Conservation (phyloP, 257 asterid genomes). For the Nicotiana noctiflora region DNA sequence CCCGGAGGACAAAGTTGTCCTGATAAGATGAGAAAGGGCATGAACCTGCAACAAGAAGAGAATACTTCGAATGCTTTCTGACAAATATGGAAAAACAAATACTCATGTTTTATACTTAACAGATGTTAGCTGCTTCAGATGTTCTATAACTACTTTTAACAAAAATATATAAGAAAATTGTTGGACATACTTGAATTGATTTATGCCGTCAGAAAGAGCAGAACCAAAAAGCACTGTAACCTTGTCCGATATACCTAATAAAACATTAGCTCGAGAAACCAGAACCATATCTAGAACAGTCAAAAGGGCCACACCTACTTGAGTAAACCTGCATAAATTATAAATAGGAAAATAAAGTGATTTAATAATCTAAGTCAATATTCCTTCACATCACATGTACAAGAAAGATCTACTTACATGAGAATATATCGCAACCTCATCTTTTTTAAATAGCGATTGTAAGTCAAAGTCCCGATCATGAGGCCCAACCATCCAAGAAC, state of each 20-base stretch:
- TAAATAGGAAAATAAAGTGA: not conserved
- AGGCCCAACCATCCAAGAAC: conserved; percentile 91
- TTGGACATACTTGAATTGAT: conserved; percentile 79
- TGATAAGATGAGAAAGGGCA: conserved; percentile 91
- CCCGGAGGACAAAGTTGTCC: conserved; percentile 99
- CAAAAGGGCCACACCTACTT: conserved; percentile 56
- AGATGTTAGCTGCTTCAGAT: conserved; percentile 4
- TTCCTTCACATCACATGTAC: not conserved
- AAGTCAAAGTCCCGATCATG: conserved; percentile 77
- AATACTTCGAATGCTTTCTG: not conserved
- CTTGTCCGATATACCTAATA: conserved; percentile 71
- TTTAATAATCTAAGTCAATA: not conserved
- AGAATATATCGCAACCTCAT: conserved; percentile 73
- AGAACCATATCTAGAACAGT: conserved; percentile 54
- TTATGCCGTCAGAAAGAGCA: conserved; percentile 82
- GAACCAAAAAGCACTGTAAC: conserved; percentile 73
- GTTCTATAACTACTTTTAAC: not conserved
- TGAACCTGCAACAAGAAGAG: conserved; percentile 52
- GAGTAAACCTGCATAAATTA: conserved; percentile 59
- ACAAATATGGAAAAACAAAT: not conserved
- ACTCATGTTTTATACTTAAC: too few species aligned
- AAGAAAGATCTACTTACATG: conserved; percentile 43
- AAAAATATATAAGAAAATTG: not conserved
- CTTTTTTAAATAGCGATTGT: conserved; percentile 73
- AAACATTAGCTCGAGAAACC: conserved; percentile 55